Conservation (phyloP, 1,284 basidiomycete species). For the Leccinum ponderosum region DNA sequence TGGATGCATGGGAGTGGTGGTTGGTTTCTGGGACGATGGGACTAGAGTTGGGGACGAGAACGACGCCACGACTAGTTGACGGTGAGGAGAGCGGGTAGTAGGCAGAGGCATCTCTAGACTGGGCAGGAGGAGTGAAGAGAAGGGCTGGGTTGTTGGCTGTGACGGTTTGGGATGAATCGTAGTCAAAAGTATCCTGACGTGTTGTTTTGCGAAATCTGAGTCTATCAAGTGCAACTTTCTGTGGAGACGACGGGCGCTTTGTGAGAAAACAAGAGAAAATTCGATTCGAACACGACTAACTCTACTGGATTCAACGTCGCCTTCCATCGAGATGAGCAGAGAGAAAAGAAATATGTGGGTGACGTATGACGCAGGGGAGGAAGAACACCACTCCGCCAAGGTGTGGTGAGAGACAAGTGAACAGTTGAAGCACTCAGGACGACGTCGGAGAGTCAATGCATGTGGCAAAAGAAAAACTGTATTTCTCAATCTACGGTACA, state of each 20-base stretch:
- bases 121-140: conserved; percentile 38
- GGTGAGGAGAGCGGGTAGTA: conserved; percentile 41
- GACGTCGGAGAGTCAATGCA: conserved; percentile 61
- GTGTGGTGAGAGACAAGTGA: conserved; percentile 28
- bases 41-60: conserved; percentile 77
- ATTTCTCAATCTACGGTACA: conserved; percentile 38
- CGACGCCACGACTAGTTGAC: conserved; percentile 41
- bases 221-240: conserved; percentile 61
- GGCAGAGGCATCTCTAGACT: conserved; percentile 58
- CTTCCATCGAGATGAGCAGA: conserved; percentile 40
- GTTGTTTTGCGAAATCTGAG: conserved; percentile 60
- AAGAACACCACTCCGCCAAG: conserved; percentile 16
- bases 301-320: conserved; percentile 39
- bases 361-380: conserved; percentile 12
- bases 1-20: conserved; percentile 39
- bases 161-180: conserved; percentile 36
- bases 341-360: conserved; percentile 15
- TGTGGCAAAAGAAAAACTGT: conserved; percentile 47
- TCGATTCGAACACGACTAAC: conserved; percentile 36
- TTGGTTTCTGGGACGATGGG: conserved; percentile 46
- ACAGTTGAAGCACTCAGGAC: conserved; percentile 27
- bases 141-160: conserved; percentile 24
- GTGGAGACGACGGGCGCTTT: conserved; percentile 34
- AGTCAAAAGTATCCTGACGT: conserved; percentile 38
- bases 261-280: conserved; percentile 32